Conservation (phyloP, 495 filamentous ascomycete genomes). For the Aspergillus heteromorphus region DNA sequence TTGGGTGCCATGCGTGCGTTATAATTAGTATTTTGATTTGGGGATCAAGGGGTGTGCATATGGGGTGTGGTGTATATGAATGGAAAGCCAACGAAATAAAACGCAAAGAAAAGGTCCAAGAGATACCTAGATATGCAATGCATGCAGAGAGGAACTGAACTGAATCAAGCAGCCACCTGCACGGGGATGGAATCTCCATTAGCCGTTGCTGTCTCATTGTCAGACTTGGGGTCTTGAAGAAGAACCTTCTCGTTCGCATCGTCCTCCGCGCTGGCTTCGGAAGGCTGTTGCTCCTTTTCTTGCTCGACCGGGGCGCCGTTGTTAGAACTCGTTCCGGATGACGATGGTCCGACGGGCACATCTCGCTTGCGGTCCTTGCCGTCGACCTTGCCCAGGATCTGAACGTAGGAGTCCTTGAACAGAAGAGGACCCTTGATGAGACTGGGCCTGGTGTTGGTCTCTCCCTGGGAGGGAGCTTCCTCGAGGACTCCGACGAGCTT, state of each 20-base stretch:
- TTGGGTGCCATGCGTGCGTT: too few relatives aligned
- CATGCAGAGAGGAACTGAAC: too few relatives aligned
- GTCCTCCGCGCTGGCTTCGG: neutral
- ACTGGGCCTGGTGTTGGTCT: constrained; percentile 23
- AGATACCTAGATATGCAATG: neutral
- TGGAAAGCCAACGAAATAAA: too few relatives aligned
- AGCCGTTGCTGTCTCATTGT: neutral
- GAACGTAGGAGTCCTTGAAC: constrained; percentile 34
- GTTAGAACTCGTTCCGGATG: neutral
- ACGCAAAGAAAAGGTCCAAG: neutral
- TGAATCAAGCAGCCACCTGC: neutral
- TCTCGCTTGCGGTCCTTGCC: constrained; percentile 32
- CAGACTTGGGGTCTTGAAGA: neutral
- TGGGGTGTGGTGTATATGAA: too few relatives aligned
- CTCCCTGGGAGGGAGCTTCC: constrained; percentile 23
- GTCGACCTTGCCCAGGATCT: constrained; percentile 37
- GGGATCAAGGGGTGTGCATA: too few relatives aligned
- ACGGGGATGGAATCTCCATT: neutral
- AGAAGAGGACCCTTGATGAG: constrained; percentile 39
- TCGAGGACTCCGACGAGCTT: constrained; percentile 40
- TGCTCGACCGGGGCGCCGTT: neutral
- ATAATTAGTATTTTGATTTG: too few relatives aligned
- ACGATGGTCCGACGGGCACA: constrained; percentile 21
- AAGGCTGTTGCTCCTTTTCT: neutral
- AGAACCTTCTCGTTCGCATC: neutral